These are phyloP conservation scores for Blastobotrys buckinghamii DNA, from an alignment of 1,139 yeast genomes.

Conservation along the genomic window DNA sequence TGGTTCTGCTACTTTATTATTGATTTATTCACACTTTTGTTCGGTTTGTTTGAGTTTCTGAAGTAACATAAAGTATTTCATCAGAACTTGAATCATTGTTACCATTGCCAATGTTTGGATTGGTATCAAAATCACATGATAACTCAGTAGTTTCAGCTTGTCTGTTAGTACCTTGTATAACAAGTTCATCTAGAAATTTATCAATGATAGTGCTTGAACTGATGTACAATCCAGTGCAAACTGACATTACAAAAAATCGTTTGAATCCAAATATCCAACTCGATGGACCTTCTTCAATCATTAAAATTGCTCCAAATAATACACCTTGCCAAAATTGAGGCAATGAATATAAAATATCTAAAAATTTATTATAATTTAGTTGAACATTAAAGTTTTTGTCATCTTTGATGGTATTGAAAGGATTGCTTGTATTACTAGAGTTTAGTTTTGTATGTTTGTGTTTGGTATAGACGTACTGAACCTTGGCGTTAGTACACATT, in stretches of 20 bases:
- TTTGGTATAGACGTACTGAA: not conserved
- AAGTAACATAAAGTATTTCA: not conserved
- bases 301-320: not conserved
- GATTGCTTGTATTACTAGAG: not conserved
- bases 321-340: slow-evolving; percentile 1
- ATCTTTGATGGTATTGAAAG: no score
- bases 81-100: not conserved
- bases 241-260: slow-evolving; percentile 1
- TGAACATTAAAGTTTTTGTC: no score
- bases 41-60: no score
- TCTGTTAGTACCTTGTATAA: no score
- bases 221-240: not conserved
- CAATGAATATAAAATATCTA: not conserved
- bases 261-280: not conserved
- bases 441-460: not conserved
- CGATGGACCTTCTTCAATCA: not conserved
- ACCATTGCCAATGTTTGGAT: not conserved
- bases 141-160: no score
- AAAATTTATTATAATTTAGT: not conserved
- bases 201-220: not conserved
- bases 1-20: no score
- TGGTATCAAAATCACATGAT: no score
- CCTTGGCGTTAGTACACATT: not conserved
- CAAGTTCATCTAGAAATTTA: not conserved
- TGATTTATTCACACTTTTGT: no score